Evolutionary conservation across 2,329 filamentous ascomycete species (phyloP), one percentile per base, ranked within the genome.

Genomic region (Calonectria honghensis): DNA sequence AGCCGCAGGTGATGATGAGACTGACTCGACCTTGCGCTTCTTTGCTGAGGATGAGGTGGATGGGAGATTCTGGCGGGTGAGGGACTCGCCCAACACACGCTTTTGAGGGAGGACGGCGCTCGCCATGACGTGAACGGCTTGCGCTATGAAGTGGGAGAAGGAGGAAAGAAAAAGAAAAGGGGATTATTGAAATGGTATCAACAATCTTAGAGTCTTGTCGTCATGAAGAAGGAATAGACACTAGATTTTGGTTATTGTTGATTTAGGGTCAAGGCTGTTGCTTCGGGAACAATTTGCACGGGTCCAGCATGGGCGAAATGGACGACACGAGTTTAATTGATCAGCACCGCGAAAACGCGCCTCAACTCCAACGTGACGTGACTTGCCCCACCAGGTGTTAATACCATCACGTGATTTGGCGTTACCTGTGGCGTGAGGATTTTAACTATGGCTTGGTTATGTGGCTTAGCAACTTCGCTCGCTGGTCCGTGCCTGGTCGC

Each of bases 21-120:
- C 85, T 7, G 89, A 84, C 52, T 97, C 95, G 74, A 98, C 89
- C 85, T 95, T 97, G 76, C 95, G 91, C 86, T 97, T 98, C 89
- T 98, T 98, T 67, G 91, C 86, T 1, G 92, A 86, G 4, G 86
- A 82, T 3, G 89, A 87, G 20, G 93, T 91, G 1, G 90, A 87
- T 76, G 90, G 84, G 73, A 92, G 88, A 81, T 94, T 94, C 79
- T 90, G 90, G 74, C 91, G 90, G 78, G 90, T 89, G 80, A 90
- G 94, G 73, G 92, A 91, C 74, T 95, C 94, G 77, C 90, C 92
- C 64, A 95, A 88, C 80, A 94, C 92, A 82, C 94, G 92, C 87
- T 96, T 96, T 85, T 94, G 92, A 70, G 94, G 91, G 71, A 92
- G 85, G 74, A 90, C 82, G 75, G 87, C 83, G 74, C 88, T 85